Conservation (phyloP, 116 monocot genomes). For the Phalaenopsis hybrid region DNA sequence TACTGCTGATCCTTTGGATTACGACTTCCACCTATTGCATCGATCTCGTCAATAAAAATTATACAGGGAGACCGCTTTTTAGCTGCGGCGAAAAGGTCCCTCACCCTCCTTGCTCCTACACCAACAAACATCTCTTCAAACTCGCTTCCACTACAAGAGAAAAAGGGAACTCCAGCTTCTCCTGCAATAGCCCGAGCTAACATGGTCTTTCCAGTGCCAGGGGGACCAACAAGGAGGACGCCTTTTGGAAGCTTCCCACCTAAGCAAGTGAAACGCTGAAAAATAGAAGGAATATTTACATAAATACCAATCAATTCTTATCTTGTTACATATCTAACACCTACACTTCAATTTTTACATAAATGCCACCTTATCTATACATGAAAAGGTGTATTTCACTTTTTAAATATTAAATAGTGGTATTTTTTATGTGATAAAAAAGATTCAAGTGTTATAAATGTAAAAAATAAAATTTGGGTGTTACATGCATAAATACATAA, state of each 20-base stretch:
- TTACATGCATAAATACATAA: too few species aligned
- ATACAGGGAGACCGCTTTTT: constrained; percentile 88
- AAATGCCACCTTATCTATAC: too few species aligned
- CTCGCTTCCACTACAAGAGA: constrained; percentile 91
- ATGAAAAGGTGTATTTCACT: too few species aligned
- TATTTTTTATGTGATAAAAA: too few species aligned
- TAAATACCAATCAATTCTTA: too few species aligned
- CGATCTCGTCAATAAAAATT: constrained; percentile 90
- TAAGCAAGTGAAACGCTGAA: constrained; percentile 80
- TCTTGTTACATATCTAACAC: too few species aligned
- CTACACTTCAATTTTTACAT: too few species aligned
- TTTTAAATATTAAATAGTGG: too few species aligned
- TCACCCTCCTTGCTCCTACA: constrained; percentile 79
- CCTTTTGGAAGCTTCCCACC: constrained; percentile 94
- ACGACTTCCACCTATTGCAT: constrained; percentile 91
- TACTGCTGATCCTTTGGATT: constrained; percentile 94
- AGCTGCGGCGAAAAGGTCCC: constrained; percentile 77
- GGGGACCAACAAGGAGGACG: constrained; percentile 86
- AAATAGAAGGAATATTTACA: too few species aligned
- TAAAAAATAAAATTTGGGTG: too few species aligned
- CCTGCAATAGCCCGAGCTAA: constrained; percentile 90
- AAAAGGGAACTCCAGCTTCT: constrained; percentile 88
- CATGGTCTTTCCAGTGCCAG: constrained; percentile 94
- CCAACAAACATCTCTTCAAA: constrained; percentile 98
- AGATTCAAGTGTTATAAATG: too few species aligned